Evolutionary conservation across 345 rosid species (phyloP), one percentile per base, ranked within the genome.

Genomic region (Bruguiera gymnorhiza): DNA sequence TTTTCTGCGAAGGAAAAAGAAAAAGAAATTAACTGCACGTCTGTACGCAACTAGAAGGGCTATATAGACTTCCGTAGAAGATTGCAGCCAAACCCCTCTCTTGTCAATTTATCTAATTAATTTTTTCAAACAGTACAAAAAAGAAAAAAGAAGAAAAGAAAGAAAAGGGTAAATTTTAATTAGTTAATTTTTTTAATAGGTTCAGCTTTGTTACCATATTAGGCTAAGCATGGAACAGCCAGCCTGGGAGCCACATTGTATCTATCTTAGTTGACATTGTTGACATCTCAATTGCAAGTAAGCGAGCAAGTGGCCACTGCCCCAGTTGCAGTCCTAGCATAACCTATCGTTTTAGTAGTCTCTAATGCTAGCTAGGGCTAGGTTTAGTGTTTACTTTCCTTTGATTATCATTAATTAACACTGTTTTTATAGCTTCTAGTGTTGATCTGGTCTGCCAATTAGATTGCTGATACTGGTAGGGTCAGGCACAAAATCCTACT

Each of bases 311-410:
- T 34, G 68, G 73, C 72, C 64, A 63, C 50, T 13, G 18, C 50
- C 50, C 60, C 77, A 54, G 66, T 57, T 66, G 66, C 76, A 73
- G 67, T 68, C 72, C 18, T 75, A 67, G 75, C 80, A 72, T 64
- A 78, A 67, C 79, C 81, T 78, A 73, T 69, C 60, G 63, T 68
- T 78, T 46, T 54, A 37, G 39, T 68, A 54, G 65, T 46, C 60
- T 62, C 50, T 62, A 29, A 26, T 26, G 60, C 51, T 6, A 27
- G 23, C 2, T 60, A 57, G 76, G 76, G 66, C 64, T 78, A 79
- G 80, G 74, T 60, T 54, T 69, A 74, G 77, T 63, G 63, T 46
- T 65, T 57, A 46, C 77, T 67, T 46, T 37, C 34, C 43, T 52
- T 46, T 32, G 20, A 39, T 34, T 57, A 37, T 65, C 55, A 37